A percentile compares a stretch with the other conserved stretches of the same genome.
phyloP scores from a whole-genome alignment of 148 eudicot genomes.

The Chenopodium quinoa region DNA sequence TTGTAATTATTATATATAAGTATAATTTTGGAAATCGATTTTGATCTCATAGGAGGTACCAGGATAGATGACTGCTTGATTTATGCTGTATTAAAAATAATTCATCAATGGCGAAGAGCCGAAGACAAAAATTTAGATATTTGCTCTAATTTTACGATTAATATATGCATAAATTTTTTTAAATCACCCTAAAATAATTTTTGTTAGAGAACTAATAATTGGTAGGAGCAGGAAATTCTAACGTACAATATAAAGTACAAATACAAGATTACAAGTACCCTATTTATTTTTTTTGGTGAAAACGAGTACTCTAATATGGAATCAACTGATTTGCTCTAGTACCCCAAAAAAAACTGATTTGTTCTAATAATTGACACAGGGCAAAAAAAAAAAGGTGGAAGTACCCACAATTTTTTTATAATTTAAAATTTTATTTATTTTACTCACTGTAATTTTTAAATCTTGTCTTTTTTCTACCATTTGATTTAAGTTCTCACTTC shows the following conservation, averaged over 20 bases:
- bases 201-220: no score
- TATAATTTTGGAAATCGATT: conserved; percentile 42
- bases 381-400: neutral
- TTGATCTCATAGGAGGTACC: conserved; percentile 9
- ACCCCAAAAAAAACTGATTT: no score
- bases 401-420: neutral
- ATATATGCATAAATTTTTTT: no score
- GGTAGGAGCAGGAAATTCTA: no score
- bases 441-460: no score
- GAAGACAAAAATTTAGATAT: neutral
- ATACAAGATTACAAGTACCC: no score
- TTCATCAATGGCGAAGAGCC: neutral
- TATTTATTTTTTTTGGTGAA: no score
- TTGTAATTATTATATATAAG: conserved; percentile 36
- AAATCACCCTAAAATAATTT: no score
- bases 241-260: no score
- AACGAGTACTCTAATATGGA: no score
- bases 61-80: neutral
- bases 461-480: neutral
- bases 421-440: neutral
- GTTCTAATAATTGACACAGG: neutral
- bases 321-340: neutral
- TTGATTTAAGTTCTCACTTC: conserved; percentile 15
- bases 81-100: neutral
- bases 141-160: neutral